Evolutionary conservation across 2,329 filamentous ascomycete genomes (phyloP).

Genomic region (Endoconidiophora laricicola): DNA sequence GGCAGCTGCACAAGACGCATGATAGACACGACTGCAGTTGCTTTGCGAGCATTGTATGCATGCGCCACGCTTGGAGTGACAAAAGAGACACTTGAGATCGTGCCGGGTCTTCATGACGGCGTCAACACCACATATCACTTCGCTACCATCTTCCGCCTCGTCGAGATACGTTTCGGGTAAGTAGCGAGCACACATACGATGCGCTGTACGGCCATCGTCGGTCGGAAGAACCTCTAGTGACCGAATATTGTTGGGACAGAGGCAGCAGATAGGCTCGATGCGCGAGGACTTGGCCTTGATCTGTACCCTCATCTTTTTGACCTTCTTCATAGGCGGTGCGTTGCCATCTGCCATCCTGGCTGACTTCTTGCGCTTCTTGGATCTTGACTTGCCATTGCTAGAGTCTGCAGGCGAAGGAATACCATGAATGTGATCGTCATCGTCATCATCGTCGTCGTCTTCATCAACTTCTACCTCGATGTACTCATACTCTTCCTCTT

Average conservation of each 20-base stretch:
- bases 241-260: slow-evolving; percentile 82
- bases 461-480: slow-evolving; percentile 56
- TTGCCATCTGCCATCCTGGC: slow-evolving; percentile 29
- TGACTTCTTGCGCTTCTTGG: slow-evolving; percentile 6
- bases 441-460: slow-evolving; percentile 44
- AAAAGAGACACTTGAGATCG: slow-evolving; percentile 88
- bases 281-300: slow-evolving; percentile 51
- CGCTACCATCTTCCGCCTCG: slow-evolving; percentile 43
- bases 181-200: slow-evolving; percentile 77
- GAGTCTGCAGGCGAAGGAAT: slow-evolving; percentile 65
- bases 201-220: slow-evolving; percentile 72
- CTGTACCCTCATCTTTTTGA: slow-evolving; percentile 55
- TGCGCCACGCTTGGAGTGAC: slow-evolving; percentile 82
- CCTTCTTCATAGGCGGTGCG: slow-evolving; percentile 35
- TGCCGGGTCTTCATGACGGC: slow-evolving; percentile 73
- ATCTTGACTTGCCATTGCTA: slow-evolving; percentile 49
- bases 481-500: slow-evolving; percentile 64
- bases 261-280: slow-evolving; percentile 63
- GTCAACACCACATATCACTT: slow-evolving; percentile 62
- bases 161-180: slow-evolving; percentile 85
- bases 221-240: slow-evolving; percentile 72
- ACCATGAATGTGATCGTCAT: slow-evolving; percentile 48
- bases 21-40: slow-evolving; percentile 86
- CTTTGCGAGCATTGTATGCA: slow-evolving; percentile 94
- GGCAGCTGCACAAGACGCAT: slow-evolving; percentile 83